Evolutionary conservation across 495 filamentous ascomycete species (phyloP), one percentile per base, ranked within the genome.

Genomic region (Aspergillus carlsbadensis): DNA sequence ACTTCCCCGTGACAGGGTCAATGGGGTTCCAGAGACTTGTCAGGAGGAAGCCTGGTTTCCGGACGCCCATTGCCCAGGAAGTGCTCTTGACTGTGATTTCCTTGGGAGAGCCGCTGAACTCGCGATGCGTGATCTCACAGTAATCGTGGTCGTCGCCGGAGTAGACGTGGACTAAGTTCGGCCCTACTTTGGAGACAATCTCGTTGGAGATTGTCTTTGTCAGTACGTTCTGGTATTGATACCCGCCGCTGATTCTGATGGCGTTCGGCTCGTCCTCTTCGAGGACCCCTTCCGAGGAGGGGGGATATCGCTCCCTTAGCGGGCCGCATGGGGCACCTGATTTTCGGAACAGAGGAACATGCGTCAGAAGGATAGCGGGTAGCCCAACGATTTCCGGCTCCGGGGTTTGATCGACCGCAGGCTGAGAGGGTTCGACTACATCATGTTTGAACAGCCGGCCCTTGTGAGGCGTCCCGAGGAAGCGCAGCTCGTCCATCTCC

Each of bases 141-240:
- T 98, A 96, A 70, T 99, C 95, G 71, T 99, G 95, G 69, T 99
- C 95, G 63, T 99, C 95, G 2, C 95, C 95, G 1, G 91, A 96
- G 67, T 97, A 98, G 37, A 90, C 86, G 48, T 92, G 85, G 13
- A 73, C 61, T 7, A 79, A 54, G 15, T 96, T 84, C 44, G 91
- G 85, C 17, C 91, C 90, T 26, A 91, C 78, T 46, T 84, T 85
- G 18, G 86, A 79, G 22, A 96, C 70, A 13, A 97, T 65, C 31
- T 84, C 81, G 14, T 83, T 77, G 3, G 92, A 93, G 52, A 96
- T 82, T 5, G 83, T 73, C 35, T 82, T 81, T 13, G 81, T 84
- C 21, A 98, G 81, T 6, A 97, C 95, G 65, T 98, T 99, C 68
- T 97, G 93, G 68, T 99, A 99, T 67, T 98, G 95, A 70, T 95